phyloP scores from a whole-genome alignment of 345 rosid species.

The Combretum micranthum region DNA sequence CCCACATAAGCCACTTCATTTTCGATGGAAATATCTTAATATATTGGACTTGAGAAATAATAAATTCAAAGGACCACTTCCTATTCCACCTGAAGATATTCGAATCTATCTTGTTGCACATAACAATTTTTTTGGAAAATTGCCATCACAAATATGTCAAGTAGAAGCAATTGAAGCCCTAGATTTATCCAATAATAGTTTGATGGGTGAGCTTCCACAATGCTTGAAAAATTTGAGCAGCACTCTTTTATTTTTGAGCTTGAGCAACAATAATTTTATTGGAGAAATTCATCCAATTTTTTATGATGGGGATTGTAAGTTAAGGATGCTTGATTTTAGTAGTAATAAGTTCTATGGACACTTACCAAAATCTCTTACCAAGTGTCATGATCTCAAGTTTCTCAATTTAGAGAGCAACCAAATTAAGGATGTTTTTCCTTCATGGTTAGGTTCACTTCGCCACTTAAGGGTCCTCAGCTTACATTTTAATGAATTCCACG shows the following conservation, averaged over 20 bases:
- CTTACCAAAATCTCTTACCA: not conserved
- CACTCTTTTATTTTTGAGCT: not conserved
- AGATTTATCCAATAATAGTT: constrained; percentile 7
- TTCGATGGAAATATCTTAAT: not conserved
- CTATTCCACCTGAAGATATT: constrained; percentile 3
- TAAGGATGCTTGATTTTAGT: constrained; percentile 9
- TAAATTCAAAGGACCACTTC: constrained; percentile 7
- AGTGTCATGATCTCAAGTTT: constrained; percentile 1
- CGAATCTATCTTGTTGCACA: not conserved
- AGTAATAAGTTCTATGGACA: not conserved
- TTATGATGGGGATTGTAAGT: not conserved
- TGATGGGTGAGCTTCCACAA: not conserved
- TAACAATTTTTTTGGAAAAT: constrained; percentile 5
- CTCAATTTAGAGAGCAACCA: constrained; percentile 6
- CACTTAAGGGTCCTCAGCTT: constrained; percentile 4
- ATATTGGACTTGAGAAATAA: constrained; percentile 8
- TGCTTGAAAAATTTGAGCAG: constrained; percentile 10
- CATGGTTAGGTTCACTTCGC: constrained; percentile 4
- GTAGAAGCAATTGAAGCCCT: not conserved
- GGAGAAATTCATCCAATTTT: not conserved
- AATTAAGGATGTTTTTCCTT: constrained; percentile 10
- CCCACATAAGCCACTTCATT: not conserved
- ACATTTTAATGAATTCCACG: constrained; percentile 8
- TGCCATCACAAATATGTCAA: not conserved
- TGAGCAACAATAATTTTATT: not conserved